phyloP scores from a whole-genome alignment of 805 yeast species.

The Cyberlindnera meyerae region DNA sequence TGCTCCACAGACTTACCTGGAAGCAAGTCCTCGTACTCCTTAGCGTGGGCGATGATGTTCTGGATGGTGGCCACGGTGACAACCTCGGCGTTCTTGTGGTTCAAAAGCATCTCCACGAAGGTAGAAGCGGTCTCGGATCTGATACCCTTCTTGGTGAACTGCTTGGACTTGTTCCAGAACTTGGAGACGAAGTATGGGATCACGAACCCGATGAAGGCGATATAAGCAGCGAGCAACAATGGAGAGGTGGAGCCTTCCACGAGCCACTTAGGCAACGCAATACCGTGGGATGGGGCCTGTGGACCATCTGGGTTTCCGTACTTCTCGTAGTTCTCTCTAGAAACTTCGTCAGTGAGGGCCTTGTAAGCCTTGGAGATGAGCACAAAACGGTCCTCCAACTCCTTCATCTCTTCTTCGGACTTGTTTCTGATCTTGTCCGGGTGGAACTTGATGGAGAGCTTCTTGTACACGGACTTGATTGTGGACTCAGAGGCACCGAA shows the following conservation, averaged over 20 bases:
- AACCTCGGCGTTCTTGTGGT: conserved; percentile 63
- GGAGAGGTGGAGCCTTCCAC: conserved; percentile 78
- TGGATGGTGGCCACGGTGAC: conserved; percentile 53
- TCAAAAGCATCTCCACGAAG: conserved; percentile 68
- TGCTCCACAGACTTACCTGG: conserved; percentile 38
- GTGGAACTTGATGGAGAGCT: conserved; percentile 81
- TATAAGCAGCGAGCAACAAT: conserved; percentile 58
- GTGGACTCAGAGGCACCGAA: conserved; percentile 62
- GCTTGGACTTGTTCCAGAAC: conserved; percentile 87
- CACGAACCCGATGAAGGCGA: conserved; percentile 66
- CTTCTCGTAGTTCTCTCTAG: conserved; percentile 73
- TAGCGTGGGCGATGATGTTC: conserved; percentile 57
- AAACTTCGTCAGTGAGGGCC: conserved; percentile 85
- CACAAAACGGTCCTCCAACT: conserved; percentile 72
- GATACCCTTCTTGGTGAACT: conserved; percentile 77
- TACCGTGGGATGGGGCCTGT: conserved; percentile 83
- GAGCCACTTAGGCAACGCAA: conserved; percentile 88
- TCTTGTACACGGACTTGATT: conserved; percentile 78
- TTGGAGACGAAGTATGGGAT: conserved; percentile 76
- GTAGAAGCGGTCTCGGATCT: conserved; percentile 78
- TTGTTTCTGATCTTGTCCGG: conserved; percentile 82
- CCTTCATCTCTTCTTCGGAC: conserved; percentile 48
- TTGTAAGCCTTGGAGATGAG: conserved; percentile 87
- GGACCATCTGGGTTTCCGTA: conserved; percentile 99
- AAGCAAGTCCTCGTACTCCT: conserved; percentile 50